Conservation (phyloP, 2,329 filamentous ascomycete genomes). For the Aspergillus bombycis region DNA sequence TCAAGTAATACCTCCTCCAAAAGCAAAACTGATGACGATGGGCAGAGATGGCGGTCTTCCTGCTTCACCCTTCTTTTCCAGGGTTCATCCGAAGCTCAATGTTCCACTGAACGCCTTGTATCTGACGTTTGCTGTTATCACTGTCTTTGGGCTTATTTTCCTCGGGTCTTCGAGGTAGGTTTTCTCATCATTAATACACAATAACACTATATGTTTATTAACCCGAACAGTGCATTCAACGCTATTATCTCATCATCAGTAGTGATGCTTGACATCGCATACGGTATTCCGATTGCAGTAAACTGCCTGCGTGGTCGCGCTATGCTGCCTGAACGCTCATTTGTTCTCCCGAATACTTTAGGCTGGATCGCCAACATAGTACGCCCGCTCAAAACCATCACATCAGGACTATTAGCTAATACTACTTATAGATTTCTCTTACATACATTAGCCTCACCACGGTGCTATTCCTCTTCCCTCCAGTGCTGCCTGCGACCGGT, state of each 20-base stretch:
- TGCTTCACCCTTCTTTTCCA: slow-evolving; percentile 61
- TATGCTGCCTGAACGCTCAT: slow-evolving; percentile 64
- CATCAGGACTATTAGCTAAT: neutral
- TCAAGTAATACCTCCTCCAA: neutral
- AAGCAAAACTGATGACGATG: slow-evolving; percentile 5
- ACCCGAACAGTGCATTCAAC: slow-evolving; percentile 59
- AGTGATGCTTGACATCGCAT: slow-evolving; percentile 71
- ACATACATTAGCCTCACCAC: slow-evolving; percentile 71
- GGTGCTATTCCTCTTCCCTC: slow-evolving; percentile 75
- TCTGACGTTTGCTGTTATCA: slow-evolving; percentile 62
- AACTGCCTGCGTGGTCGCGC: slow-evolving; percentile 68
- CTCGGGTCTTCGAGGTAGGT: slow-evolving; percentile 59
- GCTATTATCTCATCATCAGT: slow-evolving; percentile 73
- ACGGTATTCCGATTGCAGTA: slow-evolving; percentile 73
- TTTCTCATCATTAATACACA: neutral
- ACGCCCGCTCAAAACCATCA: slow-evolving; percentile 20
- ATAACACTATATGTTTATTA: slow-evolving; percentile 33
- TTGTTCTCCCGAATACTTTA: slow-evolving; percentile 57
- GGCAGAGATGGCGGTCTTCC: slow-evolving; percentile 67
- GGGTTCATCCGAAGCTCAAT: slow-evolving; percentile 62
- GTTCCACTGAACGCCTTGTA: slow-evolving; percentile 69
- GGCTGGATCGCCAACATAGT: slow-evolving; percentile 65
- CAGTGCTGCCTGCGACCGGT: slow-evolving; percentile 63
- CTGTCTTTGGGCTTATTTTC: slow-evolving; percentile 72
- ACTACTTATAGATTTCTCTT: slow-evolving; percentile 53